These are phyloP conservation scores for Penicillium odoratum DNA, from an alignment of 495 filamentous ascomycete species.

Conservation along the genomic window DNA sequence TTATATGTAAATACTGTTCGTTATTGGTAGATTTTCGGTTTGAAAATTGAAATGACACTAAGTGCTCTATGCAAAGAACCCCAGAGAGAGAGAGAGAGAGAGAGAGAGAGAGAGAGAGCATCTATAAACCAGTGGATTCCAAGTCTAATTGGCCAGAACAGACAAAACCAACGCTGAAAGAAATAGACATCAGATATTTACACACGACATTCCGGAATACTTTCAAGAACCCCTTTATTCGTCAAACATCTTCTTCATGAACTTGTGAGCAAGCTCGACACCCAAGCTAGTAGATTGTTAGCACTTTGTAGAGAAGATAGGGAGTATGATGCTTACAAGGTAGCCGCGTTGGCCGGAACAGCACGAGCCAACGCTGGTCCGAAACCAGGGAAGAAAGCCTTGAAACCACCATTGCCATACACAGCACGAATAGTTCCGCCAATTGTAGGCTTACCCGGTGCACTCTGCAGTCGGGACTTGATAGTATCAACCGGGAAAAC, in stretches of 20 bases:
- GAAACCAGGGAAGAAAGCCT: conserved; percentile 97
- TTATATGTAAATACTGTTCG: neutral
- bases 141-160: neutral
- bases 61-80: neutral
- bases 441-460: conserved; percentile 83
- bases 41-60: neutral
- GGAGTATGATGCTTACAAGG: conserved; percentile 45
- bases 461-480: conserved; percentile 91
- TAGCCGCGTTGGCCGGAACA: conserved; percentile 89
- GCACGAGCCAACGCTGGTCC: conserved; percentile 90
- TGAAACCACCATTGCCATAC: conserved; percentile 75
- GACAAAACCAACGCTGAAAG: conserved; percentile 18
- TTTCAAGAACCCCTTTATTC: conserved; percentile 10
- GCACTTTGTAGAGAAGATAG: neutral
- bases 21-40: neutral
- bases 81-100: too few relatives aligned
- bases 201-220: neutral
- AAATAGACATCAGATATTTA: conserved; percentile 2
- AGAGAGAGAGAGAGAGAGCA: neutral
- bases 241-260: conserved; percentile 72
- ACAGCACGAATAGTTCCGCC: conserved; percentile 74
- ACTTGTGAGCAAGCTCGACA: conserved; percentile 79
- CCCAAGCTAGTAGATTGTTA: conserved; percentile 54
- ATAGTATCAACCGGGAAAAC: conserved; percentile 98
- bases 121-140: neutral